Evolutionary conservation across 139 green algal species (phyloP).

Genomic region (Bryopsis sp.): DNA sequence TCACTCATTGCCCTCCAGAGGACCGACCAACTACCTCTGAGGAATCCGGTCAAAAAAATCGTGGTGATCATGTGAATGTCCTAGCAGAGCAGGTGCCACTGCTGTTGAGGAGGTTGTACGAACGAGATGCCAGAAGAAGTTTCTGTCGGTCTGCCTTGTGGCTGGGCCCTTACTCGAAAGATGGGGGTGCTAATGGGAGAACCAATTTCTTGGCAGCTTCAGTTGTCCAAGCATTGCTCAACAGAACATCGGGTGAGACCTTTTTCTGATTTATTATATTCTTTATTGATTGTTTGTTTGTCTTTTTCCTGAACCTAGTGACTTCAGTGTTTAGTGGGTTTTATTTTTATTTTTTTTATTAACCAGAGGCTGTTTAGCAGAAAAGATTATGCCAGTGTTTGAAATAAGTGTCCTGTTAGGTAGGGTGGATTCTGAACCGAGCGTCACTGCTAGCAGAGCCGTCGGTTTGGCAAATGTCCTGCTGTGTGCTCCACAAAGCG

Average conservation of each 20-base stretch:
- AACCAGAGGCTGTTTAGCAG: no score
- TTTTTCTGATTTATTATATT: no score
- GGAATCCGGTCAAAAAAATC: neutral
- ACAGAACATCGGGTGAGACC: constrained; percentile 1
- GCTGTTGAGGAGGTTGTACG: constrained; percentile 57
- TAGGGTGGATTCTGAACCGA: neutral
- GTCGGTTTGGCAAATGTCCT: constrained; percentile 13
- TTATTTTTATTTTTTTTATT: no score
- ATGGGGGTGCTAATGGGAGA: neutral
- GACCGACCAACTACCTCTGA: neutral
- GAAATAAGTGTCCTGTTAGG: no score
- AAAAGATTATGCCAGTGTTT: no score
- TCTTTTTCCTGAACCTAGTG: no score
- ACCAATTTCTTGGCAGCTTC: constrained; percentile 11
- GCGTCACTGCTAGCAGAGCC: neutral
- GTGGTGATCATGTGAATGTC: neutral
- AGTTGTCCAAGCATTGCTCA: constrained; percentile 11
- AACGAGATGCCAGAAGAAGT: constrained; percentile 52
- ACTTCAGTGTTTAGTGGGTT: no score
- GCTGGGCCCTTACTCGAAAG: constrained; percentile 60
- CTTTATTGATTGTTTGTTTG: no score
- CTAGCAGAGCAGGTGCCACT: constrained; percentile 39
- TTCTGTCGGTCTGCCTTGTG: constrained; percentile 75
- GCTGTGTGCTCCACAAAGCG: constrained; percentile 27
- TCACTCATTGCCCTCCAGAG: constrained; percentile 40